These are phyloP conservation scores for Ogataea nitratoaversa DNA, from an alignment of 805 yeast species.

Conservation along the genomic window DNA sequence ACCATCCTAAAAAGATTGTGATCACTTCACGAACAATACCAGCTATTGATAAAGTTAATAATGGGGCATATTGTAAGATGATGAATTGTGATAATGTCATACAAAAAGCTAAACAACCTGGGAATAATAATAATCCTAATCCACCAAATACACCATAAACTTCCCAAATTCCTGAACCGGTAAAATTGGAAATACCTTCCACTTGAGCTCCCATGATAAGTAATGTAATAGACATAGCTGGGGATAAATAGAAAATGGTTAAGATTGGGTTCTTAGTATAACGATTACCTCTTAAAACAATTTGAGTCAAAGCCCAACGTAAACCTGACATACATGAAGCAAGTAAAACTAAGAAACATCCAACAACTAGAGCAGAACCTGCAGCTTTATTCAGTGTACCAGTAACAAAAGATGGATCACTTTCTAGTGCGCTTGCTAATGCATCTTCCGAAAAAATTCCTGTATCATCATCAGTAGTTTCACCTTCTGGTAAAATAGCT, in stretches of 20 bases:
- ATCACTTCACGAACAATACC: conserved; percentile 89
- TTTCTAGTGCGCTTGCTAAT: neutral
- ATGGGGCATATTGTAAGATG: conserved; percentile 71
- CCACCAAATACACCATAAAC: conserved; percentile 51
- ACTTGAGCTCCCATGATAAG: conserved; percentile 56
- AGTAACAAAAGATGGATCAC: neutral
- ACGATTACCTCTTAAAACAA: conserved; percentile 57
- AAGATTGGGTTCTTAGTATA: conserved; percentile 66
- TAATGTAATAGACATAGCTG: conserved; percentile 65
- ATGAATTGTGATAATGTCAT: conserved; percentile 84
- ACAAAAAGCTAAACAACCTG: conserved; percentile 78
- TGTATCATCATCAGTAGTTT: conserved; percentile 4
- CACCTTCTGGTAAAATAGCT: conserved; percentile 1
- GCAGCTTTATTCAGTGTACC: neutral
- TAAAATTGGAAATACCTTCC: conserved; percentile 61
- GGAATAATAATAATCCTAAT: conserved; percentile 54
- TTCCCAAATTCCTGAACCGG: conserved; percentile 54
- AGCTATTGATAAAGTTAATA: conserved; percentile 77
- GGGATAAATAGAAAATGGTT: conserved; percentile 76
- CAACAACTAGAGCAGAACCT: conserved; percentile 34
- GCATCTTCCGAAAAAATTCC: conserved; percentile 5
- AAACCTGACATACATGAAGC: conserved; percentile 80
- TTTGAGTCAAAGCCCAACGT: conserved; percentile 89
- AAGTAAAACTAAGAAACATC: conserved; percentile 66
- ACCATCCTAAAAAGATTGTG: conserved; percentile 62